Evolutionary conservation across 2,329 filamentous ascomycete species (phyloP), one percentile per base, ranked within the genome.

Genomic region (Pleoardoris graminearum): DNA sequence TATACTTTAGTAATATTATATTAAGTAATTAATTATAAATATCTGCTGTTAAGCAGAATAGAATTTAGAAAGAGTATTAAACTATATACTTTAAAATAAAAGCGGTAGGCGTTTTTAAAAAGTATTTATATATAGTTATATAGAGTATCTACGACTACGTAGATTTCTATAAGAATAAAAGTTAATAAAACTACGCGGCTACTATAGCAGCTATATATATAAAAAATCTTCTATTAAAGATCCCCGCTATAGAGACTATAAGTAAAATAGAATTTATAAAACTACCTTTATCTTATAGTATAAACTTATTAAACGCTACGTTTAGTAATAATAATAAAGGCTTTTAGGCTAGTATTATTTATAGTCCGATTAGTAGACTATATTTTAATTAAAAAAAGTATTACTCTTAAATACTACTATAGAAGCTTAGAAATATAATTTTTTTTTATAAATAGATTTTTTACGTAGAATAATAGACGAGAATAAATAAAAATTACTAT

Each of bases 81-180:
- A 57, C 44, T 1, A 54, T 63, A 7, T 65, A 57, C 41, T 63
- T 65, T 35, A 58, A 65, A 50, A 65, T 65, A 60, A 60, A 61
- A 36, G 60, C 54, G 30, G 60, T 58, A 17, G 60, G 58, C 4
- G 47, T 63, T 6, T 42, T 60, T 43, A 22, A 59, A 5, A 38
- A 56, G 22, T 45, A 53, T 48, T 55, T 7, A n/a, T 61, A 55
- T 48, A 17, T 65, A 2, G 62, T 62, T 7, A 25, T 65, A 14
- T 55, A 55, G 8, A 57, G 60, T 29, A 59, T 63, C 21, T 65
- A 55, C 51, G 60, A 65, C 46, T 65, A 65, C 37, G 50, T 60
- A 33, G 60, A 65, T 38, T 61, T 58, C 22, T 58, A 64, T 33
- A 62, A 63, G 53, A 59, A 55, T 37, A 54, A 58, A 16, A 39